Evolutionary conservation across 306 rosid species (phyloP).

Genomic region (Fagus sylvatica): DNA sequence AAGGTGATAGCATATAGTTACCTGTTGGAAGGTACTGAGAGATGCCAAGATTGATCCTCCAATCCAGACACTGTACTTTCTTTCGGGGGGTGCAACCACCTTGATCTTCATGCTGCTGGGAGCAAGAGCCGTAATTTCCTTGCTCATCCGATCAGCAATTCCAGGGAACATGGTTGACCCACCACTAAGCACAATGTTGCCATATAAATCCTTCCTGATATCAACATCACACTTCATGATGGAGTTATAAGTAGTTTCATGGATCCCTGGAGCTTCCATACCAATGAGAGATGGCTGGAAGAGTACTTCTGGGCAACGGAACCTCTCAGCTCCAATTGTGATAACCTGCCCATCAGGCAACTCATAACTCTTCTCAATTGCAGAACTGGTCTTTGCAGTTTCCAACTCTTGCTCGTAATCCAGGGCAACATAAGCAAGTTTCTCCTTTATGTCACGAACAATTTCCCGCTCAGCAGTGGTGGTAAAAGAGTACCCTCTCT

Average conservation of each 20-base stretch:
- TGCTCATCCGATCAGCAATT: slow-evolving; percentile 79
- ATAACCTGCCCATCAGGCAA: slow-evolving; percentile 78
- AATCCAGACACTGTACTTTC: slow-evolving; percentile 81
- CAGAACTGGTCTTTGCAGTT: slow-evolving; percentile 61
- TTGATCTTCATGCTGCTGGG: slow-evolving; percentile 86
- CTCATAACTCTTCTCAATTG: slow-evolving; percentile 72
- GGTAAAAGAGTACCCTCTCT: slow-evolving; percentile 72
- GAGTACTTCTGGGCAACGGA: slow-evolving; percentile 79
- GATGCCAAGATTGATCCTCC: slow-evolving; percentile 83
- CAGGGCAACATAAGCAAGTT: slow-evolving; percentile 70
- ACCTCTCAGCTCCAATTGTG: slow-evolving; percentile 73
- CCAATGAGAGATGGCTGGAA: slow-evolving; percentile 79
- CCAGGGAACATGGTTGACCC: slow-evolving; percentile 80
- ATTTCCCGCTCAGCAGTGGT: slow-evolving; percentile 77
- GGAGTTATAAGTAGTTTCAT: slow-evolving; percentile 73
- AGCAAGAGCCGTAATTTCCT: slow-evolving; percentile 74
- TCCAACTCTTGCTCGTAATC: slow-evolving; percentile 73
- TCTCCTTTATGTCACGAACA: slow-evolving; percentile 82
- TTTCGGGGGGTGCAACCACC: slow-evolving; percentile 80
- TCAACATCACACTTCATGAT: slow-evolving; percentile 82
- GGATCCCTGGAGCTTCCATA: slow-evolving; percentile 76
- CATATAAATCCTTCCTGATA: slow-evolving; percentile 74
- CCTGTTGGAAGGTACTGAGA: slow-evolving; percentile 81
- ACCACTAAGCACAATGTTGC: slow-evolving; percentile 74
- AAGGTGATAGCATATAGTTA: slow-evolving; percentile 4